Evolutionary conservation across 208 protist species (phyloP), one percentile per base, ranked within the genome.

Genomic region (Trypanosoma cruzi): DNA sequence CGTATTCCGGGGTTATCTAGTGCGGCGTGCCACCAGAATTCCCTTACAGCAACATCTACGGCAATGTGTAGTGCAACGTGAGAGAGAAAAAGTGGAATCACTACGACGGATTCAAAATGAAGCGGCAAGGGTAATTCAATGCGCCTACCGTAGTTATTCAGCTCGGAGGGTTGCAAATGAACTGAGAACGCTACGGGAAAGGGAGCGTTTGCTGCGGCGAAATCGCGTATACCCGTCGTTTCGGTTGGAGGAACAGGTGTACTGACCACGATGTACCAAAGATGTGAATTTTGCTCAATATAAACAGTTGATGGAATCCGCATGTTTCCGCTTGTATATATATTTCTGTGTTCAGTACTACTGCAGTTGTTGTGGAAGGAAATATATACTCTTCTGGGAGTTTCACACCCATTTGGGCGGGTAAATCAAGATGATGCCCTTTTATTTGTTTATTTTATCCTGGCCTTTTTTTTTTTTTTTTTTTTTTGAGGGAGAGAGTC

Each of bases 1-100:
- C 24, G 74, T 57, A 31, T 94, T 82, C 60, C 79, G 89, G 18
- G 74, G 77, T 16, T 78, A 86, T 56, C 64, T 70, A 18, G 61
- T 40, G 22, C 73, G 62, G 32, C 69, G 77, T 22, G 24, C 34
- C 34, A 49, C 46, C 29, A 70, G 26, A 18, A 44, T 28, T 22
- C 36, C 24, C 16, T 20, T 71, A 14, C 54, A 44, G 28, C 53
- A 59, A 20, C 49, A 40, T 18, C 37, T 71, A 10, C 54, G 32
- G 28, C 62, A 65, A 20, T 37, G 46, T n/a, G 31, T 61, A 10
- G 5, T 48, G 32, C 56, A 73, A 42, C n/a, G 50, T n/a, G 22
- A 10, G 14, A 14, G 24, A 34, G 57, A 73, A 49, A 42, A 28
- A 26, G 31, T 46, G 22, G 44, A 56, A 10, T n/a, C 32, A 28